Percentiles rank a stretch among this genome's conserved stretches.
These are phyloP conservation scores for Talaromyces atroroseus DNA, from an alignment of 2,329 filamentous ascomycete species.

Conservation along the genomic window DNA sequence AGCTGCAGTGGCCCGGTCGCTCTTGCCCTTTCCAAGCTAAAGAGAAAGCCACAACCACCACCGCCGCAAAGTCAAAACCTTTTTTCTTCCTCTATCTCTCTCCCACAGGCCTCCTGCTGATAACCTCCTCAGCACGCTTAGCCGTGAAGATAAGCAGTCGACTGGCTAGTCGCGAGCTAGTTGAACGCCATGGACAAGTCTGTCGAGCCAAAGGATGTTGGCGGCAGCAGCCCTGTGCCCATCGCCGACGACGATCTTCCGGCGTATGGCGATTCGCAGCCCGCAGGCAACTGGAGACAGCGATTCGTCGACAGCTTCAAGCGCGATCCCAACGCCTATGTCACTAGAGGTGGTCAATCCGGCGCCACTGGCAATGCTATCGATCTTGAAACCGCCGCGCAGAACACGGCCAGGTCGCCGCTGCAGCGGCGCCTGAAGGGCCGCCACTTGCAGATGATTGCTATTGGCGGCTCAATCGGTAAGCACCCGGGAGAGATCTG, in stretches of 20 bases:
- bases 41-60: too few relatives aligned
- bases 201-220: conserved; percentile 21
- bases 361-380: conserved; percentile 52
- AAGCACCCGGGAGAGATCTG: conserved; percentile 21
- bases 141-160: neutral
- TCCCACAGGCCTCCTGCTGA: neutral
- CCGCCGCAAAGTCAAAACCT: neutral
- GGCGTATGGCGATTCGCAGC: conserved; percentile 26
- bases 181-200: conserved; percentile 30
- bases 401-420: conserved; percentile 64
- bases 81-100: neutral
- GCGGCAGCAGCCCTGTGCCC: conserved; percentile 13
- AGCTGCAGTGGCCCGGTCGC: conserved; percentile 1
- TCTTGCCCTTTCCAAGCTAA: conserved; percentile 1
- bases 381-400: conserved; percentile 58
- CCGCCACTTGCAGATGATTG: conserved; percentile 94
- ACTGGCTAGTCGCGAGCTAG: neutral
- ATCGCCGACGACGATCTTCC: conserved; percentile 22
- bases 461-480: conserved; percentile 88
- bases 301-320: conserved; percentile 41
- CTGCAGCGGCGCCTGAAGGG: conserved; percentile 73
- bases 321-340: conserved; percentile 39
- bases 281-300: conserved; percentile 20
- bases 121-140: too few relatives aligned
- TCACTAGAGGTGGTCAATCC: conserved; percentile 27